Percentiles rank a stretch among this genome's conserved stretches.
These are phyloP conservation scores for Penicillium psychrofluorescens DNA, from an alignment of 495 filamentous ascomycete genomes.

Conservation along the genomic window DNA sequence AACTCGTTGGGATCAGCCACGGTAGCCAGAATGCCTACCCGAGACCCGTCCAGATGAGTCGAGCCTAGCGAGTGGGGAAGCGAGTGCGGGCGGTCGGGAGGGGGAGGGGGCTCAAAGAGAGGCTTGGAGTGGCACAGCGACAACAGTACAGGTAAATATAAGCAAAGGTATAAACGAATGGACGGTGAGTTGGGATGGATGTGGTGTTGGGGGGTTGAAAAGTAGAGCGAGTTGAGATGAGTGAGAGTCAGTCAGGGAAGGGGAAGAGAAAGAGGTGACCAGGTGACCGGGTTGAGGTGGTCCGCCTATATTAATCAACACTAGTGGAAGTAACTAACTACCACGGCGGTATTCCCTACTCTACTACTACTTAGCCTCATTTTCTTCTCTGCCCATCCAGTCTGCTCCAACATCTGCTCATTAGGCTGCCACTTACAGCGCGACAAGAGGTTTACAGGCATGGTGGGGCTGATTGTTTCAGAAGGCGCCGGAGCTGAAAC, in stretches of 20 bases:
- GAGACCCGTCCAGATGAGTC: conserved; percentile 8
- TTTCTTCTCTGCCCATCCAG: too few species aligned
- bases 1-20: conserved; percentile 41
- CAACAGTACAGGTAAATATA: too few species aligned
- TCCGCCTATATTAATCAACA: not conserved
- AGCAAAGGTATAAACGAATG: conserved; percentile 5
- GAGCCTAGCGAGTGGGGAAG: conserved; percentile 4
- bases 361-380: too few species aligned
- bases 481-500: conserved; percentile 25
- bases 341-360: too few species aligned
- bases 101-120: conserved; percentile 1
- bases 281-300: conserved; percentile 16
- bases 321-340: not conserved
- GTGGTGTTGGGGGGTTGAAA: too few species aligned
- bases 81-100: conserved; percentile 1
- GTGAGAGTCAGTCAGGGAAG: not conserved
- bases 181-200: not conserved
- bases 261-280: conserved; percentile 7
- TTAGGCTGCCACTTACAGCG: too few species aligned
- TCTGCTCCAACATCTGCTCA: too few species aligned
- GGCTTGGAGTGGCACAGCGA: not conserved
- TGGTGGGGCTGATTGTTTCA: conserved; percentile 23
- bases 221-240: too few species aligned
- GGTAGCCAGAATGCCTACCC: conserved; percentile 33
- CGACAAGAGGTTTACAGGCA: too few species aligned